Evolutionary conservation across 371 early-diverging fungal species (phyloP).

Genomic region (Circinella minor): DNA sequence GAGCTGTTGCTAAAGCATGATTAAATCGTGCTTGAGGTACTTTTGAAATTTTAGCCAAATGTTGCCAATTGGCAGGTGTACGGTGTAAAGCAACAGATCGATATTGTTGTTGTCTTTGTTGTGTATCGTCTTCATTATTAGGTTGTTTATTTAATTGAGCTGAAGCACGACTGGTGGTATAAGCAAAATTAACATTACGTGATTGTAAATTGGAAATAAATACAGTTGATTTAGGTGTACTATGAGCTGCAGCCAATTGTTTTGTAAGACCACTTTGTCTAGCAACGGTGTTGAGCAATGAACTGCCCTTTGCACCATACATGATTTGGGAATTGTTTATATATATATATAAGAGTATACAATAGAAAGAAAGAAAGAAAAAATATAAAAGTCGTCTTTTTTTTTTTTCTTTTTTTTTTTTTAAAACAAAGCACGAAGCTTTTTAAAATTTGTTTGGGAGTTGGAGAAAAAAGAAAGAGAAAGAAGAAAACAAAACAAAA

Average conservation of each 20-base stretch:
- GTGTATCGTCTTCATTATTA: slow-evolving; percentile 20
- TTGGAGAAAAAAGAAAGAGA: neutral
- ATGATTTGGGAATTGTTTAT: slow-evolving; percentile 16
- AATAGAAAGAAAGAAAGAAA: neutral
- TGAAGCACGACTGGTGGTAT: slow-evolving; percentile 42
- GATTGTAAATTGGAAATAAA: slow-evolving; percentile 41
- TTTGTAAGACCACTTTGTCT: slow-evolving; percentile 51
- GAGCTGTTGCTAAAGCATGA: slow-evolving; percentile 6
- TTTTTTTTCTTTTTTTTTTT: neutral
- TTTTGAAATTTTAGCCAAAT: slow-evolving; percentile 13
- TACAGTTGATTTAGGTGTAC: slow-evolving; percentile 42
- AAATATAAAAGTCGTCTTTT: neutral
- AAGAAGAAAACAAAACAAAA: too few species aligned
- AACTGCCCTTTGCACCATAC: slow-evolving; percentile 56
- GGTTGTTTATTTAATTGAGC: slow-evolving; percentile 30
- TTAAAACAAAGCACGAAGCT: slow-evolving; percentile 8
- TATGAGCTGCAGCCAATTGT: slow-evolving; percentile 36
- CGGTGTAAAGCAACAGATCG: slow-evolving; percentile 11
- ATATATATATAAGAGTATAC: too few species aligned
- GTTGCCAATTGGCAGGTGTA: slow-evolving; percentile 9
- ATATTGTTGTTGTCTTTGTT: slow-evolving; percentile 18
- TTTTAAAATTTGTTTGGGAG: neutral
- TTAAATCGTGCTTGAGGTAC: slow-evolving; percentile 22
- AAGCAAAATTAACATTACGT: slow-evolving; percentile 50
- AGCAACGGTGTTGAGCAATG: slow-evolving; percentile 44